These are phyloP conservation scores for Scleroderma citrinum DNA, from an alignment of 768 basidiomycete species.

Conservation along the genomic window DNA sequence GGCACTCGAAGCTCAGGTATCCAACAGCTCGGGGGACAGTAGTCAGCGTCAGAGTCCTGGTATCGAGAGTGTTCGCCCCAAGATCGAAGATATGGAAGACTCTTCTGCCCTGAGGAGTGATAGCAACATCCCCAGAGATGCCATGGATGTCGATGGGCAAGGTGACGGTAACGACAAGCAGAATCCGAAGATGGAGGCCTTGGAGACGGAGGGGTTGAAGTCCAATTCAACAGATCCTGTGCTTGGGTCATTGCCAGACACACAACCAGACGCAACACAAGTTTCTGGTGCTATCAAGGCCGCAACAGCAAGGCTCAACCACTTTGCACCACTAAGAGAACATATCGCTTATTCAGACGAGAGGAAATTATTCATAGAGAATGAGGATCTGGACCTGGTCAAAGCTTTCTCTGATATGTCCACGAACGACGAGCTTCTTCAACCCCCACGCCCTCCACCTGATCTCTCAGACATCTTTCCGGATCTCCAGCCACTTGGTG, in stretches of 20 bases:
- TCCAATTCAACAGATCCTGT: slow-evolving; percentile 51
- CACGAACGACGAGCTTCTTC: slow-evolving; percentile 15
- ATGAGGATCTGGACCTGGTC: slow-evolving; percentile 46
- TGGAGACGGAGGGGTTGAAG: slow-evolving; percentile 41
- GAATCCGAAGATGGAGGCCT: slow-evolving; percentile 22
- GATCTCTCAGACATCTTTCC: slow-evolving; percentile 76
- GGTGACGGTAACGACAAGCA: slow-evolving; percentile 15
- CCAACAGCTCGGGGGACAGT: slow-evolving; percentile 30
- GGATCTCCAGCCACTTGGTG: slow-evolving; percentile 60
- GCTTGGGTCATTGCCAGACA: slow-evolving; percentile 36
- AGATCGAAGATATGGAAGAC: slow-evolving; percentile 56
- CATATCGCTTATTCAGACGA: slow-evolving; percentile 42
- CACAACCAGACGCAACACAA: slow-evolving; percentile 28
- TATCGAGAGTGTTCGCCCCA: slow-evolving; percentile 34
- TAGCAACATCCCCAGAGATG: slow-evolving; percentile 13
- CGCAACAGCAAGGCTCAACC: slow-evolving; percentile 33
- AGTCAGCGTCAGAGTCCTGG: slow-evolving; percentile 29
- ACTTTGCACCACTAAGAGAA: slow-evolving; percentile 56
- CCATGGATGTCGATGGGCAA: slow-evolving; percentile 34
- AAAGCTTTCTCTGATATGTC: slow-evolving; percentile 40
- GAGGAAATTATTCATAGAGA: slow-evolving; percentile 47
- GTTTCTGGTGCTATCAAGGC: slow-evolving; percentile 27
- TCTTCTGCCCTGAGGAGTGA: slow-evolving; percentile 32
- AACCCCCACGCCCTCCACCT: slow-evolving; percentile 28
- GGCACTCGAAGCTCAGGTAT: slow-evolving; percentile 39